Percentiles rank a stretch among this genome's conserved stretches.
Conservation (phyloP, 2,329 filamentous ascomycete species). For the Chalaropsis ovoidea region DNA sequence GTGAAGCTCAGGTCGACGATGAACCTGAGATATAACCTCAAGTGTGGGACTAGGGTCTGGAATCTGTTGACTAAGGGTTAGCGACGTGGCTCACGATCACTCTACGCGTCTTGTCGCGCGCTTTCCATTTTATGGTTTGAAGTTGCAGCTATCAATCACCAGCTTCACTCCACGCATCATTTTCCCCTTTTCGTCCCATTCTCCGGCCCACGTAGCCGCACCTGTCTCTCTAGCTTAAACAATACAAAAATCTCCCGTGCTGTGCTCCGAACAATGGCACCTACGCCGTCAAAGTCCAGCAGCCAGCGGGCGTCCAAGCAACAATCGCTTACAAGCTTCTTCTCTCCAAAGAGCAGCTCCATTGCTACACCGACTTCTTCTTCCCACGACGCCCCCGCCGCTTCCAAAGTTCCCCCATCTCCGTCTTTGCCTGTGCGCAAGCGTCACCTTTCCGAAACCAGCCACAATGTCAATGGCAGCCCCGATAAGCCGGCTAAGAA, state of each 20-base stretch:
- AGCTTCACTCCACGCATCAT: background rate
- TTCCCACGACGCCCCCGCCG: slow-evolving; percentile 30
- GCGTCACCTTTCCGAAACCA: slow-evolving; percentile 27
- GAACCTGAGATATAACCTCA: background rate
- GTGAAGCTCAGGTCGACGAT: background rate
- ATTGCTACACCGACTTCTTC: slow-evolving; percentile 33
- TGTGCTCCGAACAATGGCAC: slow-evolving; percentile 30
- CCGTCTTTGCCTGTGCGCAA: slow-evolving; percentile 29
- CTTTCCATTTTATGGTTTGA: background rate
- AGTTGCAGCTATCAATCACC: background rate
- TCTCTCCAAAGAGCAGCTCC: slow-evolving; percentile 45
- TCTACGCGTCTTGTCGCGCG: slow-evolving; percentile 13
- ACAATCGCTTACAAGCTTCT: slow-evolving; percentile 77
- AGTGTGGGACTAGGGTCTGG: background rate
- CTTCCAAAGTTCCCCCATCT: slow-evolving; percentile 29
- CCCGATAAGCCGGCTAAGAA: slow-evolving; percentile 26
- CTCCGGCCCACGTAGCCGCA: background rate
- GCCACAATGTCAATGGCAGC: slow-evolving; percentile 15
- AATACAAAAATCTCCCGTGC: background rate
- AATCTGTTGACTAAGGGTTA: background rate
- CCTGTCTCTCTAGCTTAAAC: no score
- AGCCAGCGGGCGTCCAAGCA: slow-evolving; percentile 51
- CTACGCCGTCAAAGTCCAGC: slow-evolving; percentile 32
- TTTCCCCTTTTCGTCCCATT: background rate
- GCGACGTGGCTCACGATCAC: background rate